Evolutionary conservation across 805 yeast genomes (phyloP), one percentile per base, ranked within the genome.

Genomic region (Monosporozyma yasuniensis): DNA sequence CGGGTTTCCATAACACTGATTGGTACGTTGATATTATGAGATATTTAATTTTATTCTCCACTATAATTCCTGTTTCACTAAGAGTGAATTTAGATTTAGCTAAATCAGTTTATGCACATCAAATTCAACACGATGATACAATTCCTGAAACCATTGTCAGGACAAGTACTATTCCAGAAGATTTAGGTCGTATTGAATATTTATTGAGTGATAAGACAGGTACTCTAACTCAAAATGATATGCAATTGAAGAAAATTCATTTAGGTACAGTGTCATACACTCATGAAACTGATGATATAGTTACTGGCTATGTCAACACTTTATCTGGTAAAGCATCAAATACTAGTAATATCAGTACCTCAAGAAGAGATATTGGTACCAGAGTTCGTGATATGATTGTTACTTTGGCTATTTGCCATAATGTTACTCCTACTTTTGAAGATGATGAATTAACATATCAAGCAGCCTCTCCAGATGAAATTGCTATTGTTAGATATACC

Each of bases 391-490:
- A 89, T 60, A 72, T 93, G 54, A 79, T 89, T 1, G 67, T 80
- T 0, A 86, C 96, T 1, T 72, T 93, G 47, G 96, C 98, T 0
- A 71, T 91, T n/a, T 93, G 99, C 66, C 99, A 93, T 66, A 89
- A 89, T 57, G 99, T 93, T 27, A 95, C 99, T 0, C 99, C 99
- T 1, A 81, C 95, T 0, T 78, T 81, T 56, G 93, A 84, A 50
- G 87, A 83, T 55, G 88, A 86, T 25, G 81, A 73, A 51, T 65
- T 82, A 14, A 77, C 88, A 2, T 93, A 90, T 64, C 99, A 93
- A 68, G 99, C 99, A 0, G 97, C 98, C 0, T 90, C 97, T 0
- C 99, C 99, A 0, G 99, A 93, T 71, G 99, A 93, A 65, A 82
- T 93, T 57, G 99, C 99, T 27, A 93, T 93, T 54, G 98, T 93